Percentiles rank a stretch among this genome's conserved stretches.
Evolutionary conservation across 1,284 basidiomycete genomes (phyloP).

Genomic region (Papiliotrema nemorosa): DNA sequence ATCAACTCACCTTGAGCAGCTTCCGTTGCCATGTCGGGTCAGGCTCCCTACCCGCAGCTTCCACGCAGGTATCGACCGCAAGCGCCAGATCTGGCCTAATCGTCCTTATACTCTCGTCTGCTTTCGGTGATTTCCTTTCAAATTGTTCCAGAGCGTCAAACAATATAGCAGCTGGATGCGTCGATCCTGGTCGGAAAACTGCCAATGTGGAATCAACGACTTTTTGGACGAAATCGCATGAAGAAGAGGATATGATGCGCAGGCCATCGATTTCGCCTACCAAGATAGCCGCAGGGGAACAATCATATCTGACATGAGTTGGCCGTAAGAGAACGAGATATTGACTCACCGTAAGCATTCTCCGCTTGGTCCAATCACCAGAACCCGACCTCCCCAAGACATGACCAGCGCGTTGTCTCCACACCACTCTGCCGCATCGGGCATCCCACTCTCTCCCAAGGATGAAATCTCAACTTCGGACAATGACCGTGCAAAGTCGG

Average conservation of each 20-base stretch:
- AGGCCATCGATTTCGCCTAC: conserved; percentile 85
- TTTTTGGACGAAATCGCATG: conserved; percentile 88
- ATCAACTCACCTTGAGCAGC: conserved; percentile 68
- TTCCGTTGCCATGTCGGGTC: conserved; percentile 83
- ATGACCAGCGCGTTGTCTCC: conserved; percentile 91
- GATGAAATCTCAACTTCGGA: conserved; percentile 70
- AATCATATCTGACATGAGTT: conserved; percentile 62
- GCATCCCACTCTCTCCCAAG: conserved; percentile 37
- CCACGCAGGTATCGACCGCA: conserved; percentile 89
- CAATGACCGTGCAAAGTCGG: conserved; percentile 83
- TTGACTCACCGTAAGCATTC: conserved; percentile 72
- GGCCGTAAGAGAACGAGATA: not conserved
- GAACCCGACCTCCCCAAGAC: conserved; percentile 69
- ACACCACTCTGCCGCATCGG: conserved; percentile 82
- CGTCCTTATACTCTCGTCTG: conserved; percentile 86
- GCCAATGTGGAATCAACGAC: conserved; percentile 74
- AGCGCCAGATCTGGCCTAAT: conserved; percentile 79
- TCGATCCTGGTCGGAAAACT: conserved; percentile 87
- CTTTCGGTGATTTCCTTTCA: conserved; percentile 73
- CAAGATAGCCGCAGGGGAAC: conserved; percentile 70
- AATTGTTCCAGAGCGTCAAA: conserved; percentile 92
- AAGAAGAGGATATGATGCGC: conserved; percentile 71
- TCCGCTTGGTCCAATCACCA: conserved; percentile 88
- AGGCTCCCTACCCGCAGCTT: conserved; percentile 90
- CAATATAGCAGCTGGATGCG: conserved; percentile 83